phyloP scores from a whole-genome alignment of 345 rosid genomes.

The Brassica incana region DNA sequence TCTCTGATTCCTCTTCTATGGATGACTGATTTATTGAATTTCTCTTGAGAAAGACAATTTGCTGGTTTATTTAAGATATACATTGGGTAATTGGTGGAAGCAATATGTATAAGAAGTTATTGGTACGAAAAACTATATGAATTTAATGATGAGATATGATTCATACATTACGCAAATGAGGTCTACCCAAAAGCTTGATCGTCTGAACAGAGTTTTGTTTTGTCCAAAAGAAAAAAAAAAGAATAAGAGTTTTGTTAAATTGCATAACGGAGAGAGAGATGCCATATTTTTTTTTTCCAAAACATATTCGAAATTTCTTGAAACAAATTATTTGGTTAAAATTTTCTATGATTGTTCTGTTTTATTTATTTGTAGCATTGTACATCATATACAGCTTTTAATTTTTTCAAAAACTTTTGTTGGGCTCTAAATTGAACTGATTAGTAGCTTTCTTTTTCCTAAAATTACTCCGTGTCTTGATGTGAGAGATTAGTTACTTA shows the following conservation, averaged over 20 bases:
- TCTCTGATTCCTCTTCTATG: background rate
- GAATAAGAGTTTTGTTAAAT: background rate
- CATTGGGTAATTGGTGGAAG: background rate
- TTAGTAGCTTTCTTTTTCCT: background rate
- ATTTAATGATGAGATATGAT: background rate
- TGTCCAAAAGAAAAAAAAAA: too few species aligned
- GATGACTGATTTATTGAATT: background rate
- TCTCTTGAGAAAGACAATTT: background rate
- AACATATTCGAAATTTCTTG: background rate
- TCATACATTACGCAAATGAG: background rate
- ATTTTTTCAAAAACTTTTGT: background rate
- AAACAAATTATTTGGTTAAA: background rate
- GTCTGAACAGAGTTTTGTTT: background rate
- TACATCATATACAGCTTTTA: background rate
- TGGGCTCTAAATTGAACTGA: background rate
- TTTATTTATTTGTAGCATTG: background rate
- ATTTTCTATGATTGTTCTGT: background rate
- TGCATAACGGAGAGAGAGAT: background rate
- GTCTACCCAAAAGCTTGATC: background rate
- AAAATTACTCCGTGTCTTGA: background rate
- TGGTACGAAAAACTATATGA: background rate
- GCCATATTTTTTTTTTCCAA: background rate
- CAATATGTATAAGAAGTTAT: background rate
- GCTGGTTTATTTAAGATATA: background rate
- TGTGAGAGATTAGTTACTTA: slow-evolving; percentile 1